Base-by-base conservation (phyloP, 2,329 filamentous ascomycete genomes). In the Apiospora marii region DNA sequence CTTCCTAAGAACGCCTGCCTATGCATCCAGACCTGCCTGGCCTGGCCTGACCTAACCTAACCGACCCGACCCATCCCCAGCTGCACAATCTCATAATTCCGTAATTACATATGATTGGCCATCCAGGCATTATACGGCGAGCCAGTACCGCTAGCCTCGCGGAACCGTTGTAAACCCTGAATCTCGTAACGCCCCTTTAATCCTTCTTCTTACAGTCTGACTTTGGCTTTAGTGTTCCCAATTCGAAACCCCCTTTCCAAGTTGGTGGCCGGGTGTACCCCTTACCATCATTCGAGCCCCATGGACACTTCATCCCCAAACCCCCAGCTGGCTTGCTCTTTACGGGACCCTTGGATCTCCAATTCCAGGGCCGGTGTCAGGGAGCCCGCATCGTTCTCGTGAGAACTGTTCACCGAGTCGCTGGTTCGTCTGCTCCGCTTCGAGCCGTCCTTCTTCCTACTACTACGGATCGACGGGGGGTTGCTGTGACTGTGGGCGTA, bases 271-370 rank as follows among this genome's bases (percentile, higher is more conserved):
- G 4, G 49, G n/a, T 24, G 37, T 41, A n/a, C 10, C 10, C n/a
- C 58, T 16, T 8, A 7, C 16, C 14, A 48, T 68, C 43, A 68
- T 46, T 44, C 67, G 3, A 68, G 67, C 41, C 91, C 92, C 93
- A 97, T 96, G 78, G 92, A 88, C 34, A 93, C 91, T 79, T 97
- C 94, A 80, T 98, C 95, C 0, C 93, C 93, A 69, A 97, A 88
- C 0, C 94, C 93, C 91, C 94, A 95, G 77, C 90, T 89, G 3
- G 82, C 88, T 76, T 84, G 91, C 76, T 88, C 90, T 78, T 83
- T 85, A 75, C 86, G 82, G 75, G 87, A 80, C 75, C 86, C 85
- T 81, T 90, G 85, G 78, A 89, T 82, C 81, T 88, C 84, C 68
- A 90, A 79, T 72, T 88, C 85, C 5, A 88, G 80, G 71, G 77